Evolutionary conservation across 169 alveolate genomes (phyloP).

Genomic region (Prorocentrum cordatum): DNA sequence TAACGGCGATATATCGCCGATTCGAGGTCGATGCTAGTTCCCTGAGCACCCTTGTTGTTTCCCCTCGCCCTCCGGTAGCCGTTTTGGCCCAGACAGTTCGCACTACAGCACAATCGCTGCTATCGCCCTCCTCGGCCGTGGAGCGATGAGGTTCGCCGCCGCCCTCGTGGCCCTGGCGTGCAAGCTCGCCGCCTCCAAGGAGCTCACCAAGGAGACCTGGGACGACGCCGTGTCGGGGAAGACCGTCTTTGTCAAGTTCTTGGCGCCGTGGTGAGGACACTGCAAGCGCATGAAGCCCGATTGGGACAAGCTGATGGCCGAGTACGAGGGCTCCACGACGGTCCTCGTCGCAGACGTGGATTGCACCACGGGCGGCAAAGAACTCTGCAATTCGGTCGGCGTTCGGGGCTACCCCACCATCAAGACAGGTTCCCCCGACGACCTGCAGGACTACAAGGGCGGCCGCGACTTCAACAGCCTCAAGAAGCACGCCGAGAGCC

Average conservation of each 20-base stretch:
- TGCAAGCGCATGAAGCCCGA: constrained; percentile 66
- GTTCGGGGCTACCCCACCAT: constrained; percentile 18
- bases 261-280: constrained; percentile 52
- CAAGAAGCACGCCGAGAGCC: constrained; percentile 43
- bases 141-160: no score
- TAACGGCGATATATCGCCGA: no score
- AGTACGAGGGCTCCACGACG: background rate
- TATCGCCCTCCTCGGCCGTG: no score
- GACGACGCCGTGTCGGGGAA: constrained; percentile 25
- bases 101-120: no score
- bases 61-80: no score
- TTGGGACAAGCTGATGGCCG: background rate
- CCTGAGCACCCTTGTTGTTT: no score
- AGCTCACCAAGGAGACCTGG: constrained; percentile 44
- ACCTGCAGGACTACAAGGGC: constrained; percentile 61
- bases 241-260: constrained; percentile 36
- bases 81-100: no score
- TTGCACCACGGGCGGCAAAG: constrained; percentile 14
- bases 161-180: no score
- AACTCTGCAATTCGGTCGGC: constrained; percentile 4
- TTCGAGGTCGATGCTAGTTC: no score
- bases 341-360: constrained; percentile 31
- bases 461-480: constrained; percentile 30
- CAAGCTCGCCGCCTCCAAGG: no score
- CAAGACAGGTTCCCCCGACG: constrained; percentile 47